phyloP scores from a whole-genome alignment of 495 filamentous ascomycete genomes.

The Tricharina praecox region DNA sequence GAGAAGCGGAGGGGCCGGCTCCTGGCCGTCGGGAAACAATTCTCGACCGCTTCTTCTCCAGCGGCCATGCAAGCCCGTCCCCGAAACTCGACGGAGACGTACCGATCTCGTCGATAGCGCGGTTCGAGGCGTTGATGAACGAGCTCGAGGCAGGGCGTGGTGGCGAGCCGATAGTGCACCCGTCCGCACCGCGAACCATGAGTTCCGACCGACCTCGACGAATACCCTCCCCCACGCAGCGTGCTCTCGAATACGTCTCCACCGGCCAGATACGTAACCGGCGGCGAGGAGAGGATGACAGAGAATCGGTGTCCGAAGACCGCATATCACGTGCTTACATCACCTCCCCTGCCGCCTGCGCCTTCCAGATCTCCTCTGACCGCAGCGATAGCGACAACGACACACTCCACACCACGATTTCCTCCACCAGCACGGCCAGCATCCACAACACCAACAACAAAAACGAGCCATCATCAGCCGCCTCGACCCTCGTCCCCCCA shows the following conservation, averaged over 20 bases:
- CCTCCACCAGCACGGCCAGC: slow-evolving; percentile 11
- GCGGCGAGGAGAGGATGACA: slow-evolving; percentile 5
- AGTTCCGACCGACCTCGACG: slow-evolving; percentile 7
- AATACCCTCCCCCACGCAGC: slow-evolving; percentile 23
- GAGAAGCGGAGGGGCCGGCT: neutral
- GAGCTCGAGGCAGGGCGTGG: slow-evolving; percentile 14
- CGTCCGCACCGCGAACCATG: neutral
- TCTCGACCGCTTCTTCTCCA: slow-evolving; percentile 26
- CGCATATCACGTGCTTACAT: neutral
- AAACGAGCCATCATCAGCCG: slow-evolving; percentile 3
- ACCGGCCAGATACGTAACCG: slow-evolving; percentile 12
- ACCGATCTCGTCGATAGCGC: slow-evolving; percentile 24
- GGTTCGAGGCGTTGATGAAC: slow-evolving; percentile 24
- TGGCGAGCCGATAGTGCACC: neutral
- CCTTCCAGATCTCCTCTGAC: neutral
- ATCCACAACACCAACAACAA: slow-evolving; percentile 7
- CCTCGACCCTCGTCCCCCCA: slow-evolving; percentile 10
- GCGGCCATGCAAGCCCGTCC: slow-evolving; percentile 14
- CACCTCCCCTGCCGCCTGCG: neutral
- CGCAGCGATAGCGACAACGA: slow-evolving; percentile 4
- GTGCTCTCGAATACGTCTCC: slow-evolving; percentile 25
- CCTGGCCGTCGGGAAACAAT: slow-evolving; percentile 23
- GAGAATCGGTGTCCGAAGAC: neutral
- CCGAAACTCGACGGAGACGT: neutral
- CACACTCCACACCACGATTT: slow-evolving; percentile 1